Conservation (phyloP, 768 basidiomycete genomes). For the Pleurotus tuber-regium region DNA sequence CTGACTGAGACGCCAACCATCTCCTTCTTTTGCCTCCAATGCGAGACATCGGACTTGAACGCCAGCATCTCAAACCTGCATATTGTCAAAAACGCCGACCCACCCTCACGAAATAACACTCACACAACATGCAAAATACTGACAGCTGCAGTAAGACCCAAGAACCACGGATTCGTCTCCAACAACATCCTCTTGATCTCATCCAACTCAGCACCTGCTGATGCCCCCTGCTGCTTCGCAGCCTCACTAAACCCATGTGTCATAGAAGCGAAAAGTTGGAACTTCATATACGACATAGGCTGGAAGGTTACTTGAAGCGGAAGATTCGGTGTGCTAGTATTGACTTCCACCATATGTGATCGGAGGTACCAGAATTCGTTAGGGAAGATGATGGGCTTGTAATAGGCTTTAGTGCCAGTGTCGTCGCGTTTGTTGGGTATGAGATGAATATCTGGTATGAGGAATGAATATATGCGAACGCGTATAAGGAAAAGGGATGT, state of each 20-base stretch:
- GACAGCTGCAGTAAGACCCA: slow-evolving; percentile 81
- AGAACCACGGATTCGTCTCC: slow-evolving; percentile 86
- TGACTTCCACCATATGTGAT: slow-evolving; percentile 81
- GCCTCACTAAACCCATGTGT: slow-evolving; percentile 86
- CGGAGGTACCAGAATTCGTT: slow-evolving; percentile 95
- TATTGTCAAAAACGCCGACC: neutral
- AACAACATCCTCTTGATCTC: slow-evolving; percentile 94
- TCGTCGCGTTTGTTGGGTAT: slow-evolving; percentile 58
- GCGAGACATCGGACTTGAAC: slow-evolving; percentile 92
- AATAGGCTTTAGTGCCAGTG: slow-evolving; percentile 63
- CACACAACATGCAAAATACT: slow-evolving; percentile 85
- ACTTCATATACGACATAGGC: slow-evolving; percentile 84
- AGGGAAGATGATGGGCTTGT: slow-evolving; percentile 87
- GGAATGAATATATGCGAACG: slow-evolving; percentile 11
- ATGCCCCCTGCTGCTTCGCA: slow-evolving; percentile 67
- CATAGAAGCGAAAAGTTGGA: slow-evolving; percentile 83
- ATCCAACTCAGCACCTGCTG: slow-evolving; percentile 73
- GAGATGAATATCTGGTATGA: slow-evolving; percentile 58
- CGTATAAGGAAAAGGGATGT: neutral
- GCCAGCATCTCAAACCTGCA: slow-evolving; percentile 91
- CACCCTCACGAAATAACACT: slow-evolving; percentile 28
- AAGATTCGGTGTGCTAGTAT: slow-evolving; percentile 72
- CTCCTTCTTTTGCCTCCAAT: slow-evolving; percentile 94
- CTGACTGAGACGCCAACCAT: slow-evolving; percentile 94
- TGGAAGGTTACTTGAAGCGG: slow-evolving; percentile 83